Percentiles rank a stretch among this genome's conserved stretches.
phyloP scores from a whole-genome alignment of 1,284 basidiomycete genomes.

The Heterobasidion annosum region DNA sequence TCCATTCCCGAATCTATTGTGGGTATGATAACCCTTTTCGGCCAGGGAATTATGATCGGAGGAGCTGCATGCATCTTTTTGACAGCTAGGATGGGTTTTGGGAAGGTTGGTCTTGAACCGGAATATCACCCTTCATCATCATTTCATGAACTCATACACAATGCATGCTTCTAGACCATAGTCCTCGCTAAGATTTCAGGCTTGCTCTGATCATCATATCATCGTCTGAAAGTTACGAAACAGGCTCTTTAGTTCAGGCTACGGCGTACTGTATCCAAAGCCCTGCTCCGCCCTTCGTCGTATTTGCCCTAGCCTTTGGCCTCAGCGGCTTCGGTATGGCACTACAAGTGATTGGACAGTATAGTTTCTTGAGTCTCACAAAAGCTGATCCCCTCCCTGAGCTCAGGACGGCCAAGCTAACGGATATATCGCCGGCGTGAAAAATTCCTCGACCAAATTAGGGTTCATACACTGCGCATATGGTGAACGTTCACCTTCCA shows the following conservation, averaged over 20 bases:
- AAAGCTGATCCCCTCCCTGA: background rate
- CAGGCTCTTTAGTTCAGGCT: slow-evolving; percentile 36
- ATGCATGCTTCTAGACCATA: slow-evolving; percentile 19
- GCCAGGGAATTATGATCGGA: slow-evolving; percentile 42
- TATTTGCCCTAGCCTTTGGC: slow-evolving; percentile 50
- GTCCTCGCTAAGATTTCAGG: slow-evolving; percentile 18
- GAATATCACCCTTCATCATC: background rate
- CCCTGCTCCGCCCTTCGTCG: slow-evolving; percentile 57
- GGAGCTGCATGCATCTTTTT: slow-evolving; percentile 44
- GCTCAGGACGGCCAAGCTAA: slow-evolving; percentile 47
- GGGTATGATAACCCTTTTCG: background rate
- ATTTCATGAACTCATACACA: background rate
- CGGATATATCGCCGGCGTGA: slow-evolving; percentile 38
- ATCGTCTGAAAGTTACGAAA: background rate
- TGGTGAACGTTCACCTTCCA: slow-evolving; percentile 10
- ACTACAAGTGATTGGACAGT: slow-evolving; percentile 28
- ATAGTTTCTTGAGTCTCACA: background rate
- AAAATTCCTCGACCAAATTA: slow-evolving; percentile 38
- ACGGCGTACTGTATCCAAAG: slow-evolving; percentile 33
- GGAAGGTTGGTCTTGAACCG: slow-evolving; percentile 30
- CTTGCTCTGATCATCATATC: background rate
- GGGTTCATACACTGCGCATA: slow-evolving; percentile 46
- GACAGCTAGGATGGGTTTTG: slow-evolving; percentile 47
- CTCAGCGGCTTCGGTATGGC: slow-evolving; percentile 56
- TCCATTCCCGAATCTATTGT: too few relatives aligned